Evolutionary conservation across 805 yeast genomes (phyloP), one percentile per base, ranked within the genome.

Genomic region (Candida endomychidarum): DNA sequence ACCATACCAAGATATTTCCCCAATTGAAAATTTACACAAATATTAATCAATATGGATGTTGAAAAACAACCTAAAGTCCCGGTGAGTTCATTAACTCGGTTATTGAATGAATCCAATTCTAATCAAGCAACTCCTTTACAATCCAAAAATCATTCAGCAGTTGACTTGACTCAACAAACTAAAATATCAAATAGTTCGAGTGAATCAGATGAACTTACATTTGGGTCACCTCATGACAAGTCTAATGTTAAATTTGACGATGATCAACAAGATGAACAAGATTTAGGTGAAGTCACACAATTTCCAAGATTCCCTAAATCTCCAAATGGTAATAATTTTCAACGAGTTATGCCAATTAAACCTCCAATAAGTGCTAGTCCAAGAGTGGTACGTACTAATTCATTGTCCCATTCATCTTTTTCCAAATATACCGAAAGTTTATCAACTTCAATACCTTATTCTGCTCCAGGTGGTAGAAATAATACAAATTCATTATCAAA

Each of bases 391-490:
- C 50, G 72, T 25, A 63, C 66, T 27, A 63, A 63, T 46, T 67
- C 73, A 8, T 54, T 64, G 20, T 56, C 67, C 7, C 73, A 69
- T 47, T 57, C 69, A 25, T 65, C 70, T 15, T 68, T 67, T 42
- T 51, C 58, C 37, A 54, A 61, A 37, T 60, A 61, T 45, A 51
- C 57, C 27, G 74, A 70, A 43, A 64, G 69, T 43, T 65, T 82
- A 48, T 76, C 85, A 4, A 67, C 78, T 17, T 70, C 78, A 27
- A 82, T 83, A 36, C 89, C 89, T 1, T 83, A 82, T 57, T 71
- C 83, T 6, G 87, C 80, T 2, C 89, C 89, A 1, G 86, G 86
- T 17, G 83, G 85, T 7, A 47, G 50, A 29, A 81, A 81, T 19
- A 80, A 81, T 7, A 16, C 25, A 1, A 82, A 81, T 21, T 79